Evolutionary conservation across 1,284 basidiomycete species (phyloP), one percentile per base, ranked within the genome.

Genomic region (Gymnopus androsaceus): DNA sequence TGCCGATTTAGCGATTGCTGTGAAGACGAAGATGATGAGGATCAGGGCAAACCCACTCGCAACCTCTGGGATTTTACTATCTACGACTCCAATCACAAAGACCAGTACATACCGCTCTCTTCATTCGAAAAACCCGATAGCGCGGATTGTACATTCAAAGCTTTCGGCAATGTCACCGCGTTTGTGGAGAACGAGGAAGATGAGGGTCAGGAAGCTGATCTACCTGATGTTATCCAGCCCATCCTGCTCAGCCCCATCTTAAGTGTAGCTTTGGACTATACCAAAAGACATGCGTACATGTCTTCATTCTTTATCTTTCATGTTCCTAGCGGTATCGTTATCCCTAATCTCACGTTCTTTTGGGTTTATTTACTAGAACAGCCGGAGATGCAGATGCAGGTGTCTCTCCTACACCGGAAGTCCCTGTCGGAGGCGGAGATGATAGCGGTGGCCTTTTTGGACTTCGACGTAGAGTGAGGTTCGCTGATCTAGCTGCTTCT

Each of bases 381-480:
- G 69, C 69, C 8, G 69, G 67, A 5, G 66, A 64, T 34, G 65
- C 59, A 8, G 69, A n/a, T n/a, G n/a, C n/a, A n/a, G n/a, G 73
- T 23, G 61, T 69, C 4, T 75, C 75, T 17, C 73, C 75, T 3
- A 68, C 61, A 9, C 63, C 64, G 17, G 67, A 51, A 21, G 69
- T 67, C 55, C 63, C 60, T 54, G 25, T 28, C 33, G 21, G 46
- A n/a, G n/a, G 28, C 25, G 27, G 36, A 31, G 51, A 38, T n/a
- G 69, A 70, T 41, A 73, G 69, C 41, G 80, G 83, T 6, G 83
- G 83, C 34, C 73, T 84, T 23, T 85, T 90, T 59, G 85, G 83
- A 52, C 77, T 90, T 47, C 74, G 87, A 23, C 75, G 87, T 55
- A 75, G 84, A 15, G 75, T 79, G 3, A 78, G 80, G 79, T 78